Base-by-base conservation (phyloP, 495 filamentous ascomycete genomes). In the Aspergillus incahuasiensis region DNA sequence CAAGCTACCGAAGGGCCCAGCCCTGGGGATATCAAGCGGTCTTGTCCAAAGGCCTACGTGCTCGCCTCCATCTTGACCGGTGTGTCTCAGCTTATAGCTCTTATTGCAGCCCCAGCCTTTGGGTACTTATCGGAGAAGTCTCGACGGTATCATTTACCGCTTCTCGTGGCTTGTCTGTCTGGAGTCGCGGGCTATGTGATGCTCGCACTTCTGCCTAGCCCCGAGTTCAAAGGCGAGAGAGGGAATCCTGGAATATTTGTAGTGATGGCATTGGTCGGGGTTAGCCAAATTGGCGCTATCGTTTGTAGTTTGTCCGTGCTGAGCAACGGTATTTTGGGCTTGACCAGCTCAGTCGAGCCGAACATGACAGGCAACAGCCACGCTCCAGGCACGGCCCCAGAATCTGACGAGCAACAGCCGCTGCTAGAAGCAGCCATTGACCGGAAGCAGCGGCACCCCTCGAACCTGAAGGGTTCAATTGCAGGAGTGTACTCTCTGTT, bases 251-350 rank as follows among this genome's bases (percentile, higher is more conserved):
- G 71, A 12, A 83, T 92, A 2, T 91, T 95, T 63, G 40, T 88
- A n/a, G 77, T 90, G 16, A 90, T 90, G 51, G 81, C 84, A 2
- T 66, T 95, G 12, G 78, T 97, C 19, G 94, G 94, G 2, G 79
- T 95, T 48, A 90, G 86, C 58, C 95, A 98, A 70, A 97, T 98
- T 53, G 95, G 92, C 6, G 84, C 90, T 11, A 97, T 98, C 55
- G 94, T 98, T 0, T 95, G 91, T 68, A 92, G 88, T 55, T 76
- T 98, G 15, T 91, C 89, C 0, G 84, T 95, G 1, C 76, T 98
- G 6, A 90, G 87, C 20, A 82, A 85, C 6, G 91, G 88, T 3
- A 85, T 97, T 34, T 74, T 95, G 38, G 68, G 63, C 12, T 58
- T 73, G 38, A 65, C 67, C 43, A 61, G 63, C 8, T 21, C 52